Evolutionary conservation across 164 flowering plant genomes (phyloP).

Genomic region (Vitis vinifera): ASM3070453v1 NC_081812.1:14181001-14181500

Average conservation of each 20-base stretch:
- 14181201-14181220: conserved; percentile 67
- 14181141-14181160: conserved; percentile 21
- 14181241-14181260: conserved; percentile 43
- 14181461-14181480: too few species aligned
- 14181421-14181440: too few species aligned
- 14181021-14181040: background rate
- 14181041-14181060: conserved; percentile 18
- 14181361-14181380: too few species aligned
- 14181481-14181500: too few species aligned
- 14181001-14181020: background rate
- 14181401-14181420: too few species aligned
- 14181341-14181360: too few species aligned
- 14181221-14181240: conserved; percentile 57
- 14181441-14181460: too few species aligned
- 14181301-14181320: conserved; percentile 49
- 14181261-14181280: conserved; percentile 48
- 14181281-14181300: conserved; percentile 31
- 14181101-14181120: conserved; percentile 48
- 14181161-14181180: conserved; percentile 49
- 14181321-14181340: conserved; percentile 43
- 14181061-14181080: conserved; percentile 16
- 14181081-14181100: conserved; percentile 43
- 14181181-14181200: conserved; percentile 53
- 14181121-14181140: conserved; percentile 34
- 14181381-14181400: too few species aligned